Base-by-base conservation (phyloP, 768 basidiomycete species). In the Rhizopogon vesiculosus region DNA sequence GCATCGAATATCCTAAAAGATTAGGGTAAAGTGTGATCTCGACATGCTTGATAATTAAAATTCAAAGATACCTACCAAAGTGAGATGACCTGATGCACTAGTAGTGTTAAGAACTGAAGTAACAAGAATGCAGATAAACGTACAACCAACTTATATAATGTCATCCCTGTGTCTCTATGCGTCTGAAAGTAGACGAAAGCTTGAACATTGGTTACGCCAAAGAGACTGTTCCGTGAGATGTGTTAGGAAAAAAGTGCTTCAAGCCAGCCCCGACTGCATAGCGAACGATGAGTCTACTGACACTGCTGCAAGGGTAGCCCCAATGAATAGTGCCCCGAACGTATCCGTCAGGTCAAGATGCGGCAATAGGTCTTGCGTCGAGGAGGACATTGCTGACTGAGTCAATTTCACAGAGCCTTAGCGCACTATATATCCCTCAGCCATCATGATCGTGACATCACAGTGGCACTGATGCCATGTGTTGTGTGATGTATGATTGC, bases 1-100 rank as follows among this genome's bases (percentile, higher is more conserved):
- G 68, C 67, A 57, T 74, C 73, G 15, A 75, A 61, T 8, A 68
- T n/a, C 74, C 75, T 76, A 41, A 38, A 18, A 22, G 16, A 25
- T 7, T 8, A 39, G n/a, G 22, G 38, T 44, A 45, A 33, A 3
- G 1, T 45, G 41, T 53, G 46, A 4, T 55, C 28, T 25, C 18
- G 41, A 49, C 29, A 22, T 33, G 46, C 35, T 53, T 1, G 51
- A n/a, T 25, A 39, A 18, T 46, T 39, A 19, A 10, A 41, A 12
- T 9, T 38, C 13, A n/a, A 33, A 22, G 25, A 16, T 5, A 25
- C 25, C 16, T n/a, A 38, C 48, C 18, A 50, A 28, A 50, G 48
- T 12, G 1, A 33, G 19, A 38, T 5, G 40, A n/a, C 25, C 35
- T 51, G 25, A 9, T 12, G n/a, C 31, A 25, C 3, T 3, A 49